Conservation (phyloP, 2,329 filamentous ascomycete genomes). For the Phialophora chinensis region DNA sequence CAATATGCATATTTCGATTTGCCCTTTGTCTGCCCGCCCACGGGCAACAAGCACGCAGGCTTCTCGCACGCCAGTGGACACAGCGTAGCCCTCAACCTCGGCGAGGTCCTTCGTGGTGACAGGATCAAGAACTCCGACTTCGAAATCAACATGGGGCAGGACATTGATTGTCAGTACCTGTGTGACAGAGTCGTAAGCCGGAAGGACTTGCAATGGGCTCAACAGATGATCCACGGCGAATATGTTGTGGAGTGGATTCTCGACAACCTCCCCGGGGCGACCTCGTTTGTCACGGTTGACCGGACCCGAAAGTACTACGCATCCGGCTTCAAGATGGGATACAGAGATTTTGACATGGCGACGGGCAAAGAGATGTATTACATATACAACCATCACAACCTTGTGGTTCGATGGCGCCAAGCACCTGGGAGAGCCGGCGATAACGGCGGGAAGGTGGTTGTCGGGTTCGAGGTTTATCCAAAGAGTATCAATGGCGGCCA, state of each 20-base stretch:
- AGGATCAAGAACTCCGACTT: conserved; percentile 85
- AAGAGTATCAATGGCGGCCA: conserved; percentile 75
- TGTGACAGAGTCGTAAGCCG: conserved; percentile 72
- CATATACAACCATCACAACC: conserved; percentile 86
- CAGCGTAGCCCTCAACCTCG: conserved; percentile 80
- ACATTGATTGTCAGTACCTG: conserved; percentile 73
- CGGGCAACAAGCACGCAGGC: conserved; percentile 68
- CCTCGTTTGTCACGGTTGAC: conserved; percentile 85
- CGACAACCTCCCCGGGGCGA: conserved; percentile 87
- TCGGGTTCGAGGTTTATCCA: conserved; percentile 88
- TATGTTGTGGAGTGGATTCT: conserved; percentile 95
- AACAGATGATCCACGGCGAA: conserved; percentile 74
- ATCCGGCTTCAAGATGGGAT: conserved; percentile 86
- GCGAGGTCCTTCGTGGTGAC: conserved; percentile 85
- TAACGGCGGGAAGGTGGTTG: conserved; percentile 76
- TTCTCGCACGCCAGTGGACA: conserved; percentile 75
- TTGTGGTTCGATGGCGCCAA: conserved; percentile 78
- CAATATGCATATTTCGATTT: conserved; percentile 91
- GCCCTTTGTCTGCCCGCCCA: conserved; percentile 83
- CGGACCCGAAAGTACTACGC: conserved; percentile 87
- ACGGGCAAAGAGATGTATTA: conserved; percentile 70
- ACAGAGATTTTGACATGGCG: conserved; percentile 67
- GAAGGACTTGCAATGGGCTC: conserved; percentile 69
- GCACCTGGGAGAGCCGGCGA: conserved; percentile 72
- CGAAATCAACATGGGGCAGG: conserved; percentile 76